Evolutionary conservation across 495 filamentous ascomycete species (phyloP).

Genomic region (Neurospora sp.): DNA sequence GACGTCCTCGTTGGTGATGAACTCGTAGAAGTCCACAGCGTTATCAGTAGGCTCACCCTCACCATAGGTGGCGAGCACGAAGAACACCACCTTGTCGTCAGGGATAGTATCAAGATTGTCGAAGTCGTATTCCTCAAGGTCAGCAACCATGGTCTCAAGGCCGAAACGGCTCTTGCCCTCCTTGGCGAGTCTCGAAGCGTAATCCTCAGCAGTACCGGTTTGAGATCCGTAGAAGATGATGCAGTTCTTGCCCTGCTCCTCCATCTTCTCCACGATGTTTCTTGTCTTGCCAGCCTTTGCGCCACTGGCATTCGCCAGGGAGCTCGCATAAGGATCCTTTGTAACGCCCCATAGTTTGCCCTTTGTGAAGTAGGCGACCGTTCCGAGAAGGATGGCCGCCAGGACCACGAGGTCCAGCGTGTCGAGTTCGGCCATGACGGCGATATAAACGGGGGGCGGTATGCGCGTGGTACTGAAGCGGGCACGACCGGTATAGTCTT

Average conservation of each 20-base stretch:
- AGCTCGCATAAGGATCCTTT: conserved; percentile 78
- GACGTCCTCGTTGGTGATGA: conserved; percentile 71
- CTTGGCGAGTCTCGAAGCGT: conserved; percentile 94
- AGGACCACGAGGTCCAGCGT: conserved; percentile 91
- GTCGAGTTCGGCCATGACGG: conserved; percentile 85
- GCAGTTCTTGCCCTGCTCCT: conserved; percentile 91
- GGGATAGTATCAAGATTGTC: conserved; percentile 87
- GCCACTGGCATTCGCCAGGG: conserved; percentile 57
- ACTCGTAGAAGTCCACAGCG: conserved; percentile 97
- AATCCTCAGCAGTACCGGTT: conserved; percentile 97
- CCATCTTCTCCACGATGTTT: conserved; percentile 91
- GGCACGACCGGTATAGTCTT: background rate
- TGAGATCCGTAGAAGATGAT: conserved; percentile 98
- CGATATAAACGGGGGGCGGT: background rate
- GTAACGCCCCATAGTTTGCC: conserved; percentile 80
- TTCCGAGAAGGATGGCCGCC: conserved; percentile 70
- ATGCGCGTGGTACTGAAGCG: background rate
- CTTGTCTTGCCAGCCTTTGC: conserved; percentile 78
- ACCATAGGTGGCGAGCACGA: conserved; percentile 94
- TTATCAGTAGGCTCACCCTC: conserved; percentile 99
- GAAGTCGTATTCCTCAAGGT: conserved; percentile 96
- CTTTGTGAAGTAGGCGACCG: conserved; percentile 93
- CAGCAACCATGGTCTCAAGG: conserved; percentile 95
- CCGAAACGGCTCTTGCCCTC: conserved; percentile 94
- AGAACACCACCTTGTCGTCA: conserved; percentile 83